phyloP scores from a whole-genome alignment of 1,284 basidiomycete species.

The Peniophora sp. region DNA sequence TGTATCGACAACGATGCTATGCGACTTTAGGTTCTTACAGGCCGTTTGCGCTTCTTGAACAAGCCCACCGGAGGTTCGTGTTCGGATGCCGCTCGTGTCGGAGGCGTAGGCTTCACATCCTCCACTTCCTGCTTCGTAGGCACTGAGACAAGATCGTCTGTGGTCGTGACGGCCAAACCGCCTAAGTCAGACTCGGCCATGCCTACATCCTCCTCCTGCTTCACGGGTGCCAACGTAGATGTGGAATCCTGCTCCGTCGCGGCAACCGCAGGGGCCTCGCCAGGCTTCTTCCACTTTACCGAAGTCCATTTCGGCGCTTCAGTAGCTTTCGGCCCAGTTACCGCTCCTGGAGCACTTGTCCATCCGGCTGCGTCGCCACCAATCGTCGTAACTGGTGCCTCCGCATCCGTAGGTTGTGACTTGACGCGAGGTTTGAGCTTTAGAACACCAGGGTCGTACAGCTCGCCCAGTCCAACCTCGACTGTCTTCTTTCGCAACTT shows the following conservation, averaged over 20 bases:
- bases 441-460: slow-evolving; percentile 66
- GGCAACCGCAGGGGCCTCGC: background rate
- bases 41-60: slow-evolving; percentile 1
- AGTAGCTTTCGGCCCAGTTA: background rate
- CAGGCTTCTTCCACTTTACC: background rate
- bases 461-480: slow-evolving; percentile 50
- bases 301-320: background rate
- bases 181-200: background rate
- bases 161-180: background rate
- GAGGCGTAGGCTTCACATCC: background rate
- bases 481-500: slow-evolving; percentile 59
- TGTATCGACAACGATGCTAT: too few relatives aligned
- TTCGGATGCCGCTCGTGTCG: background rate
- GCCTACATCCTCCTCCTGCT: background rate
- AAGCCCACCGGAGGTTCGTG: background rate
- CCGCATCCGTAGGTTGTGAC: slow-evolving; percentile 24
- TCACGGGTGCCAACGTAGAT: background rate
- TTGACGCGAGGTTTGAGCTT: slow-evolving; percentile 54
- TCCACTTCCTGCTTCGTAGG: background rate
- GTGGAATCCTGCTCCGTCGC: too few relatives aligned
- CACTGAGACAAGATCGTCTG: background rate
- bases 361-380: background rate
- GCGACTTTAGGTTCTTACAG: background rate
- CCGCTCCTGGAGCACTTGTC: background rate
- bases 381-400: background rate